phyloP scores from a whole-genome alignment of 495 filamentous ascomycete species.

The Hypoxylon subgilvum region DNA sequence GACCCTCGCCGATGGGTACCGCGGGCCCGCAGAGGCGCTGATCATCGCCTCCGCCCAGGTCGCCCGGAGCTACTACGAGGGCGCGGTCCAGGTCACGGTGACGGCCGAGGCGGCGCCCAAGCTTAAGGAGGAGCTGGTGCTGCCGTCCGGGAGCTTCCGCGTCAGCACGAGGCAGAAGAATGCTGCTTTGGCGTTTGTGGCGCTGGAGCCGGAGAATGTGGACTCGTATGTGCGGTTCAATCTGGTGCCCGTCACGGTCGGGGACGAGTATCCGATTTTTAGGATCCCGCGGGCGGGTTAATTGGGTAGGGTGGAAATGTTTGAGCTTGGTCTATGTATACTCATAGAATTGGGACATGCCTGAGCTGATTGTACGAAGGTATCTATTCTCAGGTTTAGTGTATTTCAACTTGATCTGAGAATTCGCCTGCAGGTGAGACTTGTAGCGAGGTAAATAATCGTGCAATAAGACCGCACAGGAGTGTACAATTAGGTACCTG shows the following conservation, averaged over 20 bases:
- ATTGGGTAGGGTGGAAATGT: too few species aligned
- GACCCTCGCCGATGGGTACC: slow-evolving; percentile 33
- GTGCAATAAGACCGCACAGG: too few species aligned
- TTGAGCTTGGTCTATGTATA: too few species aligned
- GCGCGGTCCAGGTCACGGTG: slow-evolving; percentile 42
- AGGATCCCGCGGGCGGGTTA: slow-evolving; percentile 22
- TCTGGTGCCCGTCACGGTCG: slow-evolving; percentile 37
- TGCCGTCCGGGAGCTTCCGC: slow-evolving; percentile 39
- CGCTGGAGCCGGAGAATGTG: slow-evolving; percentile 45
- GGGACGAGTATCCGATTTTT: slow-evolving; percentile 45
- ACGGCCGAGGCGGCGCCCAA: slow-evolving; percentile 19
- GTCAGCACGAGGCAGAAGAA: slow-evolving; percentile 38
- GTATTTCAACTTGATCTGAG: too few species aligned
- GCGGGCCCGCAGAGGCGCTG: slow-evolving; percentile 37
- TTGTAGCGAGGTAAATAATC: too few species aligned
- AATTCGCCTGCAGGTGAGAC: too few species aligned
- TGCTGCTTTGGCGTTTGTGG: slow-evolving; percentile 38
- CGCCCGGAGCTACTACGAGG: slow-evolving; percentile 41
- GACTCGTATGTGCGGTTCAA: slow-evolving; percentile 45
- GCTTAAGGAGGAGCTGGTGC: slow-evolving; percentile 23
- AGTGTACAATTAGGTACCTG: too few species aligned
- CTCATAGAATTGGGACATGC: too few species aligned
- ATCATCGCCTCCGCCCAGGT: slow-evolving; percentile 32
- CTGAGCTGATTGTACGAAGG: too few species aligned
- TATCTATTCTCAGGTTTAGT: too few species aligned